These are phyloP conservation scores for Phalaenopsis hybrid DNA, from an alignment of 116 monocot genomes.

Conservation along the genomic window DNA sequence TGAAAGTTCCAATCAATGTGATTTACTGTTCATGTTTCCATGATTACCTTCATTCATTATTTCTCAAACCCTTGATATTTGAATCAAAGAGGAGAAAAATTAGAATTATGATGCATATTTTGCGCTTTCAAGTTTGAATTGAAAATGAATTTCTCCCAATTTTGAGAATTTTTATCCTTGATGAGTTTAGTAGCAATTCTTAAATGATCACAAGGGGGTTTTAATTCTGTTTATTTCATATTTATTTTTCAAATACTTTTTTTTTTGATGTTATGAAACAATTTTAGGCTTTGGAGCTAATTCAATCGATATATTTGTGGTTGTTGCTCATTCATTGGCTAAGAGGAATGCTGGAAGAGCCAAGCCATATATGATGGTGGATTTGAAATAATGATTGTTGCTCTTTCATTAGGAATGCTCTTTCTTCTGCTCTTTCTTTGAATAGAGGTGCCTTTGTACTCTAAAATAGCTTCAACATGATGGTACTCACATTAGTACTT, in stretches of 20 bases:
- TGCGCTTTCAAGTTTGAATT: slow-evolving; percentile 53
- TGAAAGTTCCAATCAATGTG: too few relatives aligned
- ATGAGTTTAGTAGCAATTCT: background rate
- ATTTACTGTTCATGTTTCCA: too few relatives aligned
- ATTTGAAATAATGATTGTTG: background rate
- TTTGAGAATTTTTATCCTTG: slow-evolving; percentile 82
- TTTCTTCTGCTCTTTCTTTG: too few relatives aligned
- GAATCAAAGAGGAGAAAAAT: too few relatives aligned
- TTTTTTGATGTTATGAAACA: slow-evolving; percentile 24
- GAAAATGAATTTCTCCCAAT: slow-evolving; percentile 45
- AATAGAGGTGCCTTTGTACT: too few relatives aligned
- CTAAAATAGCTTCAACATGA: too few relatives aligned
- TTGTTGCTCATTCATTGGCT: slow-evolving; percentile 31
- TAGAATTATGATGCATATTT: background rate
- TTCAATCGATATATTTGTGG: slow-evolving; percentile 31
- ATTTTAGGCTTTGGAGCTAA: slow-evolving; percentile 63
- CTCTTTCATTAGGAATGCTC: too few relatives aligned
- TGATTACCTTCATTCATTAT: too few relatives aligned
- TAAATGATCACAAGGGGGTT: background rate
- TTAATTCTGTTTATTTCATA: background rate
- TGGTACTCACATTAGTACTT: too few relatives aligned
- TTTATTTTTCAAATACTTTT: background rate
- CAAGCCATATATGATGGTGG: slow-evolving; percentile 16
- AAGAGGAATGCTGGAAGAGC: slow-evolving; percentile 23
- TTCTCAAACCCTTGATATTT: too few relatives aligned